Percentiles rank a stretch among this genome's conserved stretches.
These are phyloP conservation scores for Polysphondylium violaceum DNA, from an alignment of 78 protist species.

Conservation along the genomic window DNA sequence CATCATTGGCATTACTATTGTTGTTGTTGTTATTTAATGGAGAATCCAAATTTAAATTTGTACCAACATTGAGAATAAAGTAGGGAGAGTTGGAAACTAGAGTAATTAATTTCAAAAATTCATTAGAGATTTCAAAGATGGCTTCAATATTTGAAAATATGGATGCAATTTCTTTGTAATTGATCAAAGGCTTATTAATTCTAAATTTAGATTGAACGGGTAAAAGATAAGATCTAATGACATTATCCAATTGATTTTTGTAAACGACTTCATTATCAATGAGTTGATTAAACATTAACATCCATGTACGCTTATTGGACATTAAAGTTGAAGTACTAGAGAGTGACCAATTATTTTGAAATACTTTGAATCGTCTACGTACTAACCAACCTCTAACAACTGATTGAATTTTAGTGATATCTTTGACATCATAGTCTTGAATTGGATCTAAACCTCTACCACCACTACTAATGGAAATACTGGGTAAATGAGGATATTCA, in stretches of 20 bases:
- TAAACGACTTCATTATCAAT: slow-evolving; percentile 14
- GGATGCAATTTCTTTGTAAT: slow-evolving; percentile 52
- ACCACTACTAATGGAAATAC: neutral
- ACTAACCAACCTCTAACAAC: slow-evolving; percentile 33
- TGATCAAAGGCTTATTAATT: slow-evolving; percentile 63
- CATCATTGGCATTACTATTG: neutral
- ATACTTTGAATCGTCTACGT: slow-evolving; percentile 9
- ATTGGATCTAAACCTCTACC: neutral
- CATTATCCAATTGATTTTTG: slow-evolving; percentile 27
- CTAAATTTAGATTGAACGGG: slow-evolving; percentile 69
- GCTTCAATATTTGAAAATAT: slow-evolving; percentile 73
- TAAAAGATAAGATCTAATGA: slow-evolving; percentile 34
- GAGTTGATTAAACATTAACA: slow-evolving; percentile 18
- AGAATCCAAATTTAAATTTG: neutral
- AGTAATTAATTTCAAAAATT: slow-evolving; percentile 1
- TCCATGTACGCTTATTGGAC: slow-evolving; percentile 9
- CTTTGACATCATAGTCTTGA: neutral
- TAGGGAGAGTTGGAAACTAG: slow-evolving; percentile 4
- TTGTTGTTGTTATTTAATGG: neutral
- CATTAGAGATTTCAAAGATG: slow-evolving; percentile 15
- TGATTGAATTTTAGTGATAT: slow-evolving; percentile 37
- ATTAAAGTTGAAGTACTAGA: neutral
- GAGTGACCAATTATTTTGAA: slow-evolving; percentile 28
- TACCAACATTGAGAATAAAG: neutral
- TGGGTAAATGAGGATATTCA: slow-evolving; percentile 24